Evolutionary conservation across 2,329 filamentous ascomycete genomes (phyloP), one percentile per base, ranked within the genome.

Genomic region (Colletotrichum scovillei): DNA sequence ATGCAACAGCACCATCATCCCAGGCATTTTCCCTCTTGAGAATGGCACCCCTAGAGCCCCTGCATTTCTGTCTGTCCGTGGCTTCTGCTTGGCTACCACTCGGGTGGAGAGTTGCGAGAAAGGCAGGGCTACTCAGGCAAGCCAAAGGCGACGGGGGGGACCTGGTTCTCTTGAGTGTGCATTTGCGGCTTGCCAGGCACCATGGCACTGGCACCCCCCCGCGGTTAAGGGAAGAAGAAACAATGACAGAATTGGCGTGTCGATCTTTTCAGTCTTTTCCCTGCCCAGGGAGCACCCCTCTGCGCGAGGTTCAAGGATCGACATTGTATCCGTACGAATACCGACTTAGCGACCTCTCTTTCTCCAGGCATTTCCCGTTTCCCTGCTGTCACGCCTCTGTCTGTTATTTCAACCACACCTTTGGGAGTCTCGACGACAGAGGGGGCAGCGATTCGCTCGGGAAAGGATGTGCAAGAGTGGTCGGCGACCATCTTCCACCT

Each of bases 231-330:
- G 22, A 57, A 72, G 24, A 72, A 69, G 58, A 69, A 69, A 63
- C 22, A 59, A 59, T 60, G 66, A 69, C 65, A 69, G 66, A 22
- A 58, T 69, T 69, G 65, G 65, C 69, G 64, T 64, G 65, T 26
- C 59, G 65, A 72, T 64, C 65, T 64, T 49, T 24, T 9, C 35
- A 57, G 14, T 42, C 14, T 55, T 24, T 38, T 35, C 32, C 11
- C 38, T 32, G 64, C 19, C 55, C 55, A 62, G 57, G 52, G 53
- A 69, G 38, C n/a, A 38, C 30, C 28, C 6, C n/a, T 59, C 32
- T 35, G 32, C 16, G 22, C 26, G 28, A 63, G 42, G 53, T 24
- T 30, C 56, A 38, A 52, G 42, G 42, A 60, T 68, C 42, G 57
- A 58, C 62, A 56, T 38, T 42, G 38, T 42, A 16, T 16, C 38